These are phyloP conservation scores for Aspergillus homomorphus DNA, from an alignment of 495 filamentous ascomycete species.

Conservation along the genomic window DNA sequence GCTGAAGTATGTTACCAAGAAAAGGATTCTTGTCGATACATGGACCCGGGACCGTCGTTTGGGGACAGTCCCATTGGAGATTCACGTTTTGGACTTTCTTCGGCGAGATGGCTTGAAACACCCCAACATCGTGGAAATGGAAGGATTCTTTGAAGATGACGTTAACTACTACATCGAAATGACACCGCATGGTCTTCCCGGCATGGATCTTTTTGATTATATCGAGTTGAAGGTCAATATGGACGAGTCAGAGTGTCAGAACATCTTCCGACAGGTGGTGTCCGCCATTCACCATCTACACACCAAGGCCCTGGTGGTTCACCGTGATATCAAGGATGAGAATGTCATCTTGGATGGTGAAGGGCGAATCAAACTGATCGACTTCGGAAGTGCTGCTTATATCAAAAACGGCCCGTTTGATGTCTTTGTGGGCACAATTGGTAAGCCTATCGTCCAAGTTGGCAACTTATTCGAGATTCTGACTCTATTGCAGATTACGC, in stretches of 20 bases:
- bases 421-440: conserved; percentile 98
- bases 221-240: conserved; percentile 95
- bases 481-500: conserved; percentile 74
- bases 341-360: conserved; percentile 96
- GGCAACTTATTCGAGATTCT: conserved; percentile 4
- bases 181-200: conserved; percentile 90
- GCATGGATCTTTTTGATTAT: conserved; percentile 99
- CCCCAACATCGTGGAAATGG: conserved; percentile 98
- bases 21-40: conserved; percentile 94
- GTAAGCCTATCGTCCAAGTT: conserved; percentile 49
- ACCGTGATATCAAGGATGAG: conserved; percentile 98
- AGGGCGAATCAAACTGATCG: conserved; percentile 93
- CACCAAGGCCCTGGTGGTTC: conserved; percentile 86
- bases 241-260: conserved; percentile 90
- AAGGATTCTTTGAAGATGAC: conserved; percentile 97
- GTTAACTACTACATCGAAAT: conserved; percentile 99
- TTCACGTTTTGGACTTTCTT: conserved; percentile 94
- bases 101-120: conserved; percentile 82
- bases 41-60: conserved; percentile 94
- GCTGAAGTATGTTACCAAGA: conserved; percentile 96
- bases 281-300: conserved; percentile 88
- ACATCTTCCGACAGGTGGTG: conserved; percentile 92
- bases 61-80: conserved; percentile 96
- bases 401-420: conserved; percentile 98
- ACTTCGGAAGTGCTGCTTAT: conserved; percentile 96